These are phyloP conservation scores for Rosa multiflora DNA, from an alignment of 306 rosid species.

Conservation along the genomic window DNA sequence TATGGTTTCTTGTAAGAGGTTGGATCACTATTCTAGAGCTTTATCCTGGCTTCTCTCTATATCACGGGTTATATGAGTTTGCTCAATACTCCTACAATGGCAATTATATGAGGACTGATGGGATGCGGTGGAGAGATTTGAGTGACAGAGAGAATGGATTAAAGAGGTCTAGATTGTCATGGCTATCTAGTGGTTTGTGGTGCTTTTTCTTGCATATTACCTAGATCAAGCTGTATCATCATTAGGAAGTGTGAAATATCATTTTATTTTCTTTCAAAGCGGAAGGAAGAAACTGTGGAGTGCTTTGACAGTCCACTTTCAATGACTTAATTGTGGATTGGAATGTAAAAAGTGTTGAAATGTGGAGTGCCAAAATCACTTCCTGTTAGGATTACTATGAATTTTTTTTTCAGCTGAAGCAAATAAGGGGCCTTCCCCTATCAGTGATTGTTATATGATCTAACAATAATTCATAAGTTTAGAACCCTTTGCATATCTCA, in stretches of 20 bases:
- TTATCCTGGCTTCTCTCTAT: slow-evolving; percentile 78
- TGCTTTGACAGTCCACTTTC: too few species aligned
- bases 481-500: neutral
- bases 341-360: too few species aligned
- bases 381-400: too few species aligned
- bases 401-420: neutral
- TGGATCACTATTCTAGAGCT: slow-evolving; percentile 77
- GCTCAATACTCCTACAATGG: slow-evolving; percentile 54
- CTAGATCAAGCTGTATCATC: slow-evolving; percentile 61
- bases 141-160: slow-evolving; percentile 65
- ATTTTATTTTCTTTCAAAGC: slow-evolving; percentile 53
- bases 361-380: too few species aligned
- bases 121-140: slow-evolving; percentile 80
- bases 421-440: too few species aligned
- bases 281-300: slow-evolving; percentile 36
- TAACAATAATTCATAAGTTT: neutral
- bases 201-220: slow-evolving; percentile 37
- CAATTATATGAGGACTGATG: slow-evolving; percentile 56
- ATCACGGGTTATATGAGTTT: slow-evolving; percentile 42
- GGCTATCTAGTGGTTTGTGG: slow-evolving; percentile 58
- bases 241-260: slow-evolving; percentile 32
- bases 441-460: neutral
- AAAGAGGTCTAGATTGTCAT: slow-evolving; percentile 59
- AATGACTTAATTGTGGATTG: too few species aligned
- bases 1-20: slow-evolving; percentile 44